Percentiles rank a stretch among this genome's conserved stretches.
Conservation (phyloP, 192 early-diverging fungal species). For the Cladochytrium replicatum region DNA sequence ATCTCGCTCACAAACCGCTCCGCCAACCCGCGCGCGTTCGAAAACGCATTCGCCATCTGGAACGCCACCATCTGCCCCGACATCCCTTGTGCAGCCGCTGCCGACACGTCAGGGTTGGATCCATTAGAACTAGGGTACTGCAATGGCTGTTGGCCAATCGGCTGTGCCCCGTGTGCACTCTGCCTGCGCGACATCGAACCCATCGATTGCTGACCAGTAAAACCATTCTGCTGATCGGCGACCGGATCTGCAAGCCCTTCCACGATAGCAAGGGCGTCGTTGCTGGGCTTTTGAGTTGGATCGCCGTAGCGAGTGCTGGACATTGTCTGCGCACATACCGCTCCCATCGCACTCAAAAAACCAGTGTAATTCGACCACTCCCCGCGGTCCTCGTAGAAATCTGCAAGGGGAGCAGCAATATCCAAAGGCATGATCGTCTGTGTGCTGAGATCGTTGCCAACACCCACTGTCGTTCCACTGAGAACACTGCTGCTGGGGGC, state of each 20-base stretch:
- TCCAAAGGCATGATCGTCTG: constrained; percentile 3
- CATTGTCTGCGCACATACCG: constrained; percentile 43
- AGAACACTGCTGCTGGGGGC: too few species aligned
- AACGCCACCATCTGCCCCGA: too few species aligned
- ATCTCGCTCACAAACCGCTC: constrained; percentile 63
- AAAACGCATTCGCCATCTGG: constrained; percentile 14
- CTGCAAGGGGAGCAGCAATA: not conserved
- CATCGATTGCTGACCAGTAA: not conserved
- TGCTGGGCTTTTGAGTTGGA: constrained; percentile 1
- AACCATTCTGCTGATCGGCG: not conserved
- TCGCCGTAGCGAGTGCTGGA: not conserved
- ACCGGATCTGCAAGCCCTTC: not conserved
- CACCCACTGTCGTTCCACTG: too few species aligned
- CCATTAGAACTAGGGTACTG: too few species aligned
- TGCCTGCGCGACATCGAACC: too few species aligned
- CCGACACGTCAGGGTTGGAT: too few species aligned
- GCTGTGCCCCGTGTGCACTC: too few species aligned
- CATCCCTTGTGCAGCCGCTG: too few species aligned
- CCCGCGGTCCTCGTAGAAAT: constrained; percentile 29
- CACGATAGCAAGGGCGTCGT: not conserved
- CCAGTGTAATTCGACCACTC: constrained; percentile 79
- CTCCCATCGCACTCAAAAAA: constrained; percentile 70
- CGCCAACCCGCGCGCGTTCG: constrained; percentile 33
- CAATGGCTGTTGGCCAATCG: too few species aligned
- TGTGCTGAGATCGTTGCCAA: not conserved